phyloP scores from a whole-genome alignment of 1,284 basidiomycete genomes.

The Irpex rosettiformis region DNA sequence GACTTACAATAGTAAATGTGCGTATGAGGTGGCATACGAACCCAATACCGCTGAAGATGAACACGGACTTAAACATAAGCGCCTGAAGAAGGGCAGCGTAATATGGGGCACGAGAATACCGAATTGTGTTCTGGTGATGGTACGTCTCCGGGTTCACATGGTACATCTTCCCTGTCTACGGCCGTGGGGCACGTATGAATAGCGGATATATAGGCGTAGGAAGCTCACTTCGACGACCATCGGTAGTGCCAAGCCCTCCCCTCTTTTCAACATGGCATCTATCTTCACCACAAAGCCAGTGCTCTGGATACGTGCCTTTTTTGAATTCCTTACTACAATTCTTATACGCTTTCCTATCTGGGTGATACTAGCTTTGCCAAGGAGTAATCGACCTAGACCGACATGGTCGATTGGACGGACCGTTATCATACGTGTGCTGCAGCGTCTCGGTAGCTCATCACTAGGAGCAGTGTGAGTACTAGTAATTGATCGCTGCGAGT shows the following conservation, averaged over 20 bases:
- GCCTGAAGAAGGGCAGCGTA: too few relatives aligned
- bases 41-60: too few relatives aligned
- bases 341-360: constrained; percentile 6
- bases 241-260: background rate
- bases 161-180: too few relatives aligned
- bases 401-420: constrained; percentile 4
- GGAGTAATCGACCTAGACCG: background rate
- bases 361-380: constrained; percentile 4
- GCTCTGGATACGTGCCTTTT: background rate
- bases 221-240: background rate
- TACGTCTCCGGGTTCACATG: too few relatives aligned
- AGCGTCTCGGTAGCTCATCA: background rate
- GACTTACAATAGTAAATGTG: too few relatives aligned
- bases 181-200: background rate
- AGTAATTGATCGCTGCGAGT: background rate
- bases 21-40: too few relatives aligned
- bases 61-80: too few relatives aligned
- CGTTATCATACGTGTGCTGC: background rate
- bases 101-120: too few relatives aligned
- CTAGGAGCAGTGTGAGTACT: background rate
- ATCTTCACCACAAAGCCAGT: background rate
- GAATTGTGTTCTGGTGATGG: too few relatives aligned
- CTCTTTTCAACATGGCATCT: background rate
- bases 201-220: background rate
- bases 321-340: background rate